Conservation (phyloP, 768 basidiomycete genomes). For the Suillus clintonianus region DNA sequence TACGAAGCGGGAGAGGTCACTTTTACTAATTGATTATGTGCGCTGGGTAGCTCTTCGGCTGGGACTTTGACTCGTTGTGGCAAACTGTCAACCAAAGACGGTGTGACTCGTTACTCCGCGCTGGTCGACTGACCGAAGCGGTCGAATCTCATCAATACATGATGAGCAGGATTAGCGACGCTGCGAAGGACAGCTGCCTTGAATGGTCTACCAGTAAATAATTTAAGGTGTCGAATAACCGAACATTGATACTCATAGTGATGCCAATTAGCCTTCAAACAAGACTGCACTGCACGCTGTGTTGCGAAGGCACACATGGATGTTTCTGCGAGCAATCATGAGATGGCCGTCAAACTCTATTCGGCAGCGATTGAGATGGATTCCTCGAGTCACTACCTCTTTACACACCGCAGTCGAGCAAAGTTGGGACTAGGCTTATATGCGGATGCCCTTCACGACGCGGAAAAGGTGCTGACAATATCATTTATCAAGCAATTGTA, state of each 20-base stretch:
- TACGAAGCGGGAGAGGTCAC: neutral
- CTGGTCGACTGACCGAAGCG: neutral
- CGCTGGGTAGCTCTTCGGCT: neutral
- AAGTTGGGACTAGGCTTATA: neutral
- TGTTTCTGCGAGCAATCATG: neutral
- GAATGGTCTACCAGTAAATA: neutral
- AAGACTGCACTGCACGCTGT: neutral
- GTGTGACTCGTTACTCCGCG: neutral
- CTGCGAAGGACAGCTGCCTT: neutral
- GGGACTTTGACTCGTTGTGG: neutral
- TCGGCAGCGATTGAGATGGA: neutral
- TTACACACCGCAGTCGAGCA: neutral
- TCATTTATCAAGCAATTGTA: too few relatives aligned
- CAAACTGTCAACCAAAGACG: neutral
- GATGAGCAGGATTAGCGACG: neutral
- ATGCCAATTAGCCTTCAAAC: neutral
- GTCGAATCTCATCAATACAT: neutral
- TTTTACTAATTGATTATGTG: neutral
- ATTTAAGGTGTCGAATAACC: too few relatives aligned
- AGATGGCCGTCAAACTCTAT: neutral
- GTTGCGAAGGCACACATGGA: neutral
- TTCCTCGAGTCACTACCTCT: neutral
- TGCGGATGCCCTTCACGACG: neutral
- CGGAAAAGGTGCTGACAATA: neutral
- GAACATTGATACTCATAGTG: neutral